A percentile compares a stretch with the other conserved stretches of the same genome.
These are phyloP conservation scores for Suhomyces bokatorum DNA, from an alignment of 1,139 yeast genomes.

Conservation along the genomic window DNA sequence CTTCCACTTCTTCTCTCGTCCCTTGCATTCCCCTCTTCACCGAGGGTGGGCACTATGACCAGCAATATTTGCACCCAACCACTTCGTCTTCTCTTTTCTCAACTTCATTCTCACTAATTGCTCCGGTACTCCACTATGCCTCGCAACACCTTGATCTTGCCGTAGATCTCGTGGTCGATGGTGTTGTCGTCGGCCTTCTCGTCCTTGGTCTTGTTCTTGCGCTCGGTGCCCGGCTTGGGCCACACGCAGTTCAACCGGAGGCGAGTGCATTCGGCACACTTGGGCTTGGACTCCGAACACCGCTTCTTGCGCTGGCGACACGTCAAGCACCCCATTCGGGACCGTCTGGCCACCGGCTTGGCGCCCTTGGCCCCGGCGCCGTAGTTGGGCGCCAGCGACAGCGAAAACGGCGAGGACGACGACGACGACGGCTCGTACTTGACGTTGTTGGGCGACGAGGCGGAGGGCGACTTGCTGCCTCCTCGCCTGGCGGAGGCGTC, in stretches of 20 bases:
- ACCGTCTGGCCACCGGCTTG: slow-evolving; percentile 32
- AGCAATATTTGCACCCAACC: slow-evolving; percentile 3
- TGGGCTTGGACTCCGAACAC: slow-evolving; percentile 46
- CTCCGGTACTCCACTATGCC: slow-evolving; percentile 56
- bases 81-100: no score
- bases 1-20: no score
- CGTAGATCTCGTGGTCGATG: slow-evolving; percentile 53
- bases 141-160: slow-evolving; percentile 59
- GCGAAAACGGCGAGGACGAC: slow-evolving; percentile 3
- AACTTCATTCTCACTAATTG: slow-evolving; percentile 5
- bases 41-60: not conserved
- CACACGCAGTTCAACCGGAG: slow-evolving; percentile 48
- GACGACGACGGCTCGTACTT: slow-evolving; percentile 8
- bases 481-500: not conserved
- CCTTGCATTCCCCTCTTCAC: no score
- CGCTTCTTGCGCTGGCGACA: slow-evolving; percentile 49
- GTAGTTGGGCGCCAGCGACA: not conserved
- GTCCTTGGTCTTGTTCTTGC: slow-evolving; percentile 49
- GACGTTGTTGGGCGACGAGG: slow-evolving; percentile 3
- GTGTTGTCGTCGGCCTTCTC: slow-evolving; percentile 49
- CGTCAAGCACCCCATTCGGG: slow-evolving; percentile 49
- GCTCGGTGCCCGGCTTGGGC: slow-evolving; percentile 54
- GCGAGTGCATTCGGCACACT: slow-evolving; percentile 44
- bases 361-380: slow-evolving; percentile 3
- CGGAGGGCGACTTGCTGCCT: slow-evolving; percentile 4